These are phyloP conservation scores for Colletotrichum aenigma DNA, from an alignment of 2,329 filamentous ascomycete genomes.

Conservation along the genomic window DNA sequence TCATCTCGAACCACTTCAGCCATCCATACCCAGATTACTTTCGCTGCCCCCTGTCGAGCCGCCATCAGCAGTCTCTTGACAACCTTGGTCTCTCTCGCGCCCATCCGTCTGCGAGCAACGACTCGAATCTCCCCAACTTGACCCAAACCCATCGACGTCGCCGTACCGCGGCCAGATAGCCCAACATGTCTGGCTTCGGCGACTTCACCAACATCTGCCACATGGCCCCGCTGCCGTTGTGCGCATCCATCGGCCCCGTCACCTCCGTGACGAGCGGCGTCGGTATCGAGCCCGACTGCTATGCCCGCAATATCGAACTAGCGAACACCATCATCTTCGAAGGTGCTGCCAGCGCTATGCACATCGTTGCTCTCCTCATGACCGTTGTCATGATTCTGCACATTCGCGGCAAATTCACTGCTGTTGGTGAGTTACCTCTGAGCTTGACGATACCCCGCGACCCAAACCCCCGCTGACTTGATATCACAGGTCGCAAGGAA, in stretches of 20 bases:
- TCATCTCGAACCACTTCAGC: not conserved
- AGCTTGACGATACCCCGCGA: not conserved
- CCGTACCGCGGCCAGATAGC: constrained; percentile 1
- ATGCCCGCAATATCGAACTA: constrained; percentile 91
- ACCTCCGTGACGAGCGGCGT: constrained; percentile 69
- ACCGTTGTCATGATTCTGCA: constrained; percentile 97
- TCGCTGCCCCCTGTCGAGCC: not conserved
- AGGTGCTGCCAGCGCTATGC: constrained; percentile 86
- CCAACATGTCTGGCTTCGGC: constrained; percentile 80
- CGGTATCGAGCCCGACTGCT: constrained; percentile 89
- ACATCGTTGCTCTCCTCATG: constrained; percentile 90
- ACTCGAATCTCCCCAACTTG: not conserved
- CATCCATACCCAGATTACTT: not conserved
- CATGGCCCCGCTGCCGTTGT: constrained; percentile 85
- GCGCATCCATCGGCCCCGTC: constrained; percentile 80
- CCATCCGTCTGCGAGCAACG: not conserved
- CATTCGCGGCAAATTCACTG: constrained; percentile 96
- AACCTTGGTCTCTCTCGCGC: not conserved
- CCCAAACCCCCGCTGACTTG: not conserved
- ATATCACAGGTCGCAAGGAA: constrained; percentile 61
- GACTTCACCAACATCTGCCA: constrained; percentile 88
- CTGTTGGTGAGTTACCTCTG: constrained; percentile 72
- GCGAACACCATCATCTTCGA: constrained; percentile 99
- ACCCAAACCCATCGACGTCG: not conserved
- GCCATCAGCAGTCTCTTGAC: not conserved